Base-by-base conservation (phyloP, 1,284 basidiomycete genomes). In the Cutaneotrichosporon daszewskae region DNA sequence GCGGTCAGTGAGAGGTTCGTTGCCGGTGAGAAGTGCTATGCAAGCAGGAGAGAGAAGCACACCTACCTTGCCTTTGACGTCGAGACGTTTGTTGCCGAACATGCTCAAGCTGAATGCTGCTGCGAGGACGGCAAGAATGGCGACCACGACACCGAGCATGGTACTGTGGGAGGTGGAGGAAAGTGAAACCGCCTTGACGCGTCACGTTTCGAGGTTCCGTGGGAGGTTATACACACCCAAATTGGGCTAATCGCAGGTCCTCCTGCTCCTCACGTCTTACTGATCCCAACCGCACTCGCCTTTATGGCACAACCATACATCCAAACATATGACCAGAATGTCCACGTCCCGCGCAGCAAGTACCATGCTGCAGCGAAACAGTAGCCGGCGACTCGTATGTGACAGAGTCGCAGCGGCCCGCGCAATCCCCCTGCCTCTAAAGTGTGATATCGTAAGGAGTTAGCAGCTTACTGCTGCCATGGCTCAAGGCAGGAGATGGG, bases 401-500 rank as follows among this genome's bases (percentile, higher is more conserved):
- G 25, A 27, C 8, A 27, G 25, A 27, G 25, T 27, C 26, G 26
- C 14, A 14, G 26, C 14, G 26, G 26, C 9, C 9, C 14, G 26
- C n/a, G n/a, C n/a, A n/a, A n/a, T n/a, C n/a, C n/a, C n/a, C n/a
- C n/a, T n/a, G n/a, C n/a, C n/a, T n/a, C n/a, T n/a, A n/a, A n/a
- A n/a, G n/a, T n/a, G 26, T 27, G 26, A 14, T 27, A 14, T 27
- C 28, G 28, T 14, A 12, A 29, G 13, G 17, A 11, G 32, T 10
- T 19, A 18, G 18, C 29, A n/a, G 26, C 26, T 29, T 31, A 42
- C 40, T 42, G 40, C 33, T 28, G 26, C 40, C 40, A 59, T n/a
- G 68, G 60, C 47, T 65, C 62, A 28, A 72, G 54, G 34, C 68
- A 72, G 45, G 56, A 64, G 33, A 69, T 36, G 20, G 69, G 69